Evolutionary conservation across 176 grass and related monocot genomes (phyloP), one percentile per base, ranked within the genome.

Genomic region (Carex kokanica): DNA sequence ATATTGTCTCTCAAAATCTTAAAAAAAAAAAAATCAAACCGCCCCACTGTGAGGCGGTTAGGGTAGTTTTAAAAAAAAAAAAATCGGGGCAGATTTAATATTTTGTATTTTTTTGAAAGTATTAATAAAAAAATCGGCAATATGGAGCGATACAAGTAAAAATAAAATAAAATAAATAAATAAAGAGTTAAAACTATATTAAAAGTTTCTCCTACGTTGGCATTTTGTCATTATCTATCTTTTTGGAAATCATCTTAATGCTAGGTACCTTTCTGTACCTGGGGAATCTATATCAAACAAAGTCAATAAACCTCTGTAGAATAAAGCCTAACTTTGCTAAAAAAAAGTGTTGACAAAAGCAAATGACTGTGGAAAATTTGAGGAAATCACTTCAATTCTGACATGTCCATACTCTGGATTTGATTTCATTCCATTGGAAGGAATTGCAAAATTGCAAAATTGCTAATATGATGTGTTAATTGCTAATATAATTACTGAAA

Each of bases 201-300:
- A 36, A 36, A 36, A 36, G 34, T 36, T 4, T 36, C 34, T 36
- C 34, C 34, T 36, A 36, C 34, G 1, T 73, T 49, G 69, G 40
- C 10, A 73, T 45, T 49, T 73, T 73, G 40, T 73, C 69, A 74
- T 74, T 51, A 74, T 74, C 43, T 47, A 49, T 74, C n/a, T 9
- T 74, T 49, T 24, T 51, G 47, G 11, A 51, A 20, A 51, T 74
- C 38, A 47, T 49, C n/a, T 12, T 74, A 8, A 71, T 45, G 69
- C n/a, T 1, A 27, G 27, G 27, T 27, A 47, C 40, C 68, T 73
- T 72, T 73, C 49, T 49, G 69, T 21, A 73, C 41, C 9, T 3
- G 1, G 20, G 40, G 40, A 72, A 72, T 72, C 40, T 47, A 49
- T 11, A 43, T 51, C 69, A 73, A 73, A 73, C 69, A 73, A 73